phyloP scores from a whole-genome alignment of 148 eudicot genomes.

The Bassia scoparia region DNA sequence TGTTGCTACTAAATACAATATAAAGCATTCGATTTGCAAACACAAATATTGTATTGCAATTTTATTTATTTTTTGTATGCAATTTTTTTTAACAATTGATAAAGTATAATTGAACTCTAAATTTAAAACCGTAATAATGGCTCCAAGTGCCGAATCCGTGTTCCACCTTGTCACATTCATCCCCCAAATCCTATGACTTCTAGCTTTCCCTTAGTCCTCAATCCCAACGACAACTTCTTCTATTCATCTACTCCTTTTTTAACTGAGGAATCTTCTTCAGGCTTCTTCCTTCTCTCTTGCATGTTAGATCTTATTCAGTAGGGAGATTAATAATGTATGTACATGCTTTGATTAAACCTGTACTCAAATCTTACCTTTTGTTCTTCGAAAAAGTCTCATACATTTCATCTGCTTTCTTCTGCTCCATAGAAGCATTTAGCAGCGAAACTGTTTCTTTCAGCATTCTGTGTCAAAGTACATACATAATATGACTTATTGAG shows the following conservation, averaged over 20 bases:
- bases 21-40: no score
- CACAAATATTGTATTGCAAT: no score
- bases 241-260: constrained; percentile 70
- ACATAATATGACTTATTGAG: neutral
- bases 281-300: constrained; percentile 75
- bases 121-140: no score
- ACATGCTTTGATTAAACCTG: neutral
- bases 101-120: no score
- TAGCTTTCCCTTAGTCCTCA: constrained; percentile 73
- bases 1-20: no score
- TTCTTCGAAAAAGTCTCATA: constrained; percentile 68
- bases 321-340: neutral
- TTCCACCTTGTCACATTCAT: no score
- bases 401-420: constrained; percentile 70
- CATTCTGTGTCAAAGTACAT: constrained; percentile 39
- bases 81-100: no score
- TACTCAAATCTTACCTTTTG: constrained; percentile 53
- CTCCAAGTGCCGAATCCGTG: no score
- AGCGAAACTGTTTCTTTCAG: constrained; percentile 55
- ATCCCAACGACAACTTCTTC: constrained; percentile 75
- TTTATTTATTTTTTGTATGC: no score
- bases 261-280: constrained; percentile 57
- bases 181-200: constrained; percentile 74
- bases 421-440: constrained; percentile 71
- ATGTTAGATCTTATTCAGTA: constrained; percentile 21